Evolutionary conservation across 2,329 filamentous ascomycete genomes (phyloP), one percentile per base, ranked within the genome.

Genomic region (Esteya vermicola): DNA sequence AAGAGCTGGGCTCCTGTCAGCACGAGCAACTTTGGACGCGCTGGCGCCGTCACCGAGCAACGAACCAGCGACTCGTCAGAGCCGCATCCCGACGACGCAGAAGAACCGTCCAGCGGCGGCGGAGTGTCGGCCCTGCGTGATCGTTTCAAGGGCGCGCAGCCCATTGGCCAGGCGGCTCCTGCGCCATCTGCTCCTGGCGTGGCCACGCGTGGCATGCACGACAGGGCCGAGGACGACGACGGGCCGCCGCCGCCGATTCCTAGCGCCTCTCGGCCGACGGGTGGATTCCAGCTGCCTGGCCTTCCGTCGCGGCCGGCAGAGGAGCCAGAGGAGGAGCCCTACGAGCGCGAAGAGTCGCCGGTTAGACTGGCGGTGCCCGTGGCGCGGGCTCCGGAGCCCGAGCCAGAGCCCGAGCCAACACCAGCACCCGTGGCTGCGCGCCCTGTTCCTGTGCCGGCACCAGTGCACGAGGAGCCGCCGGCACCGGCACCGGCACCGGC

Each of bases 1-100:
- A 96, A 94, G 66, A 80, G 75, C 26, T 96, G 89, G 89, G 85
- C 76, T 21, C 64, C 86, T 4, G 85, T 95, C 23, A 76, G 86
- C 52, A 85, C 81, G 10, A 74, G 72, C 9, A 69, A 73, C 41
- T 88, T 78, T 40, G 79, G 80, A 16, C 78, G 78, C 41, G 76
- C 75, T 41, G 64, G 75, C 43, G 45, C 39, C 8, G 64, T 69
- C 9, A 46, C 64, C 27, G 67, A 68, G 44, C 77, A 89, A 52
- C 68, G 70, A 46, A 82, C 81, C 4, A 83, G 79, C 26, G 67
- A 68, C 12, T 52, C 68, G 12, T 52, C 61, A 59, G 47, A 47
- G 13, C 23, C 36, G 2, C 25, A 26, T 36, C 35, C 23, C n/a
- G 13, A 22, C 18, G 54, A 50, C 28, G 60, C 65, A 39, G 58